Evolutionary conservation across 2,329 filamentous ascomycete species (phyloP).

Genomic region (Colletotrichum godetiae): DNA sequence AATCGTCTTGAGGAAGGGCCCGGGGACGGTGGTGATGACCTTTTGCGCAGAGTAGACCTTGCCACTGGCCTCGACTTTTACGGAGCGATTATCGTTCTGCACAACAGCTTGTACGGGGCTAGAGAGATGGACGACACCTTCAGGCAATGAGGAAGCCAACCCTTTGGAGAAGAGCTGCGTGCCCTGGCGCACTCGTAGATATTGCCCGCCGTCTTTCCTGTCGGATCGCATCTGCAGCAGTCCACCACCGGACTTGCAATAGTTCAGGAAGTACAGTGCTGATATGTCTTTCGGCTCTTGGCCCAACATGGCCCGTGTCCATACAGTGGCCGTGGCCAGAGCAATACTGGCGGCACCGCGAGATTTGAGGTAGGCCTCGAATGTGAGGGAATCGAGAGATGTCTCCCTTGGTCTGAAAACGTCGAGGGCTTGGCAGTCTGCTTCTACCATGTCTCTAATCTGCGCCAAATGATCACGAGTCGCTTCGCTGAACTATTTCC

Average conservation of each 20-base stretch:
- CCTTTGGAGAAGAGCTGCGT: constrained; percentile 54
- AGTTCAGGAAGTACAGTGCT: constrained; percentile 66
- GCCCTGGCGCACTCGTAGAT: constrained; percentile 60
- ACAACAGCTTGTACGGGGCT: constrained; percentile 45
- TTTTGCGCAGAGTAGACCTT: constrained; percentile 50
- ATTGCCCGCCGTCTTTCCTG: constrained; percentile 62
- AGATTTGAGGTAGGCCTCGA: constrained; percentile 43
- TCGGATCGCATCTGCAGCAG: constrained; percentile 65
- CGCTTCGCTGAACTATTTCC: constrained; percentile 20
- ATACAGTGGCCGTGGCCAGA: constrained; percentile 52
- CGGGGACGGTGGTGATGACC: constrained; percentile 61
- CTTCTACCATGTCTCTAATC: constrained; percentile 42
- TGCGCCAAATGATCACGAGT: constrained; percentile 2
- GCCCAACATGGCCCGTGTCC: constrained; percentile 63
- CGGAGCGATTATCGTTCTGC: constrained; percentile 38
- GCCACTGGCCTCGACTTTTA: constrained; percentile 34
- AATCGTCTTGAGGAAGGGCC: constrained; percentile 57
- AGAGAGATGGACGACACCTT: constrained; percentile 42
- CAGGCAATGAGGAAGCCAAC: constrained; percentile 48
- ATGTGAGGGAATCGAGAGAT: constrained; percentile 41
- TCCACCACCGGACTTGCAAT: constrained; percentile 64
- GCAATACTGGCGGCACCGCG: constrained; percentile 40
- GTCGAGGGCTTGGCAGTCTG: constrained; percentile 43
- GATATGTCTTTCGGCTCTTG: constrained; percentile 60
- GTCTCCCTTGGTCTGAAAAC: constrained; percentile 37